Base-by-base conservation (phyloP, 129 eudicot genomes). In the Centrapalus pauciflorus region DNA sequence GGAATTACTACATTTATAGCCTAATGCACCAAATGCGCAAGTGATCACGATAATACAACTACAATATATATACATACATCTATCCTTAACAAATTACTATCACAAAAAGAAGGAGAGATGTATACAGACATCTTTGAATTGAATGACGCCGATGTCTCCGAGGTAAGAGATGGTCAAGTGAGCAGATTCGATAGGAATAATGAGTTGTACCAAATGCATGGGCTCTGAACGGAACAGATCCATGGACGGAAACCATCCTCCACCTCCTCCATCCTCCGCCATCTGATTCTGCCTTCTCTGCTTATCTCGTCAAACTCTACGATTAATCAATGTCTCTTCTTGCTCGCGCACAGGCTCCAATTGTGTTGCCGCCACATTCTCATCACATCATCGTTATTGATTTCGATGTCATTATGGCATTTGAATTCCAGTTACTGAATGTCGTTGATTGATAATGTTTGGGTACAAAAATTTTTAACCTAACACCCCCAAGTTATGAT, bases 141-240 rank as follows among this genome's bases (percentile, higher is more conserved):
- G 96, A 54, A 85, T 45, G 65, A 89, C 87, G 52, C 85, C 96
- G 64, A 89, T 82, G 30, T 89, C 84, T n/a, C 96, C 96, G 72
- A 89, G 90, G 69, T 85, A 89, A 61, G 87, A 80, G 75, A 85
- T 70, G 65, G 93, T 81, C 77, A 69, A 81, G 49, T 83, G 93
- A 80, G 93, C 87, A 43, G 96, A 83, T 43, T 89, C 96, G 19
- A 85, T 70, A 41, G 96, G 96, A 78, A 89, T 72, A 75, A 89
- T 89, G 82, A 89, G 77, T 45, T 89, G 96, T 11, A 81, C 83
- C 68, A 89, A 83, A 13, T 89, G 96, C 96, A 89, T 89, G 69
- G 87, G 73, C 83, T 89, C 93, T 33, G 96, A 89, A 64, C 96
- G 80, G 78, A 89, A 71, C 75, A 89, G 93, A 85, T 89, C 96